Conservation (phyloP, 2,329 filamentous ascomycete species). For the Daldinia sp. region DNA sequence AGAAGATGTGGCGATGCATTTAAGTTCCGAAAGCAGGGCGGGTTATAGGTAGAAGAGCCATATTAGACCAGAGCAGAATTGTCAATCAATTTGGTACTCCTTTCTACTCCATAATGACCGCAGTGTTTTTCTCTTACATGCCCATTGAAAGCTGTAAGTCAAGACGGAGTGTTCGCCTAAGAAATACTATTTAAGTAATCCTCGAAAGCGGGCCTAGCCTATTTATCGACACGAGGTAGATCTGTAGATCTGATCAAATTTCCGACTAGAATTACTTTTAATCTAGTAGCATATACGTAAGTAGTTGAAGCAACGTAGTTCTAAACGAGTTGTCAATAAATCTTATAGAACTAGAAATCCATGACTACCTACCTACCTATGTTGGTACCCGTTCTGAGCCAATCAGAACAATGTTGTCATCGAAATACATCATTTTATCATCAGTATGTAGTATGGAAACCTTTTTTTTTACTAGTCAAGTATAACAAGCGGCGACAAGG, state of each 20-base stretch:
- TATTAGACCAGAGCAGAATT: background rate
- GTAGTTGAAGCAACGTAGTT: constrained; percentile 5
- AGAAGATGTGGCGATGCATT: constrained; percentile 12
- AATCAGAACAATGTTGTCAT: constrained; percentile 14
- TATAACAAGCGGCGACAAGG: constrained; percentile 29
- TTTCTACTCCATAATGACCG: background rate
- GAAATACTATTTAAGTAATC: constrained; percentile 31
- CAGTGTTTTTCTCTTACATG: background rate
- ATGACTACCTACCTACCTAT: too few relatives aligned
- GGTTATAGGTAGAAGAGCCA: background rate
- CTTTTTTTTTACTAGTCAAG: constrained; percentile 22
- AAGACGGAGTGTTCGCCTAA: constrained; percentile 17
- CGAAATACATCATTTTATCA: constrained; percentile 34
- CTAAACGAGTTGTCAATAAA: background rate
- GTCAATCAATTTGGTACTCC: background rate
- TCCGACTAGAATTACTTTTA: constrained; percentile 10
- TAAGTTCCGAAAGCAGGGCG: background rate
- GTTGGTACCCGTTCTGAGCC: constrained; percentile 18
- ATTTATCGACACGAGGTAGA: constrained; percentile 40
- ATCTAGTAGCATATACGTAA: constrained; percentile 6
- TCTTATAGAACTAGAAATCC: constrained; percentile 13
- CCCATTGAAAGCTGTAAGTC: constrained; percentile 9
- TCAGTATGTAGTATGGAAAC: constrained; percentile 26
- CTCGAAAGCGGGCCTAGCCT: constrained; percentile 17
- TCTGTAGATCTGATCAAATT: constrained; percentile 37